Conservation (phyloP, 805 yeast genomes). For the Hanseniaspora valbyensis region DNA sequence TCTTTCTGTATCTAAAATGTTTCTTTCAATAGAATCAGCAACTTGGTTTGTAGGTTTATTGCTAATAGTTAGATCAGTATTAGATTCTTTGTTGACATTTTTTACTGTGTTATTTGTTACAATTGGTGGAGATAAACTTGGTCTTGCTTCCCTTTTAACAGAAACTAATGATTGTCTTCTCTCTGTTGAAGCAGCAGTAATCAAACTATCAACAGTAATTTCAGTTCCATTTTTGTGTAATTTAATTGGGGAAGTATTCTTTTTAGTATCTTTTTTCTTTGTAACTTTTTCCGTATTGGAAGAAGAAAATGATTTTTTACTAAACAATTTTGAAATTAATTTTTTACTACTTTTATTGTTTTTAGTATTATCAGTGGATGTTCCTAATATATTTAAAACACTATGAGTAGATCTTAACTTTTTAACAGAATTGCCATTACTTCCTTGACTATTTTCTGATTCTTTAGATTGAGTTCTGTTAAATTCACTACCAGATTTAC, state of each 20-base stretch:
- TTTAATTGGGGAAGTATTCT: neutral
- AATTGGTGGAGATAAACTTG: neutral
- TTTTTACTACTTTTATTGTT: neutral
- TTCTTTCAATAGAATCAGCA: constrained; percentile 1
- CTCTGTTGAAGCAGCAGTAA: neutral
- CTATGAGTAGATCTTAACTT: neutral
- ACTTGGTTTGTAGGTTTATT: neutral
- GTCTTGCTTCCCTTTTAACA: neutral
- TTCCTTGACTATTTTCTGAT: neutral
- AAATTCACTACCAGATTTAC: neutral
- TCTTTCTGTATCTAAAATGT: constrained; percentile 16
- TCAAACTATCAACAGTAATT: constrained; percentile 7
- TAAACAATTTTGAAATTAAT: constrained; percentile 4
- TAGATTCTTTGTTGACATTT: no score
- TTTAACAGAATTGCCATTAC: neutral
- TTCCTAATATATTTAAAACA: neutral
- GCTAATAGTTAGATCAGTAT: no score
- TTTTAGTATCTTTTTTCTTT: neutral
- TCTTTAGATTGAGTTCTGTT: no score
- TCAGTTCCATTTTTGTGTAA: neutral
- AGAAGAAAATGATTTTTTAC: constrained; percentile 1
- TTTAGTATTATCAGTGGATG: neutral
- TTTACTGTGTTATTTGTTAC: neutral
- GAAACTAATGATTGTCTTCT: constrained; percentile 5
- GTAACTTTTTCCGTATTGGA: neutral